Conservation (phyloP, 345 rosid species). For the Eucalyptus fibrosa region DNA sequence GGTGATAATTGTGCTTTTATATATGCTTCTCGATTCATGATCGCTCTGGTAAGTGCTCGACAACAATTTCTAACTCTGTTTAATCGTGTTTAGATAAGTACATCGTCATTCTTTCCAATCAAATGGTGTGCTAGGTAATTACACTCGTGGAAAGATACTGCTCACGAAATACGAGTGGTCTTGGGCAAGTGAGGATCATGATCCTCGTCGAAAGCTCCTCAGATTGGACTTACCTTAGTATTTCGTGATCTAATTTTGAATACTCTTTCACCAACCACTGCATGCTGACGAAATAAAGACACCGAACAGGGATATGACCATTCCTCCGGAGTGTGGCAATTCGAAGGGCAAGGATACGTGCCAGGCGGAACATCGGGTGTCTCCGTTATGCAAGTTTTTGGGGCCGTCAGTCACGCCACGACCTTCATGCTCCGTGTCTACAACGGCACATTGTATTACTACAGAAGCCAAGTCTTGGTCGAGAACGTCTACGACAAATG, state of each 20-base stretch:
- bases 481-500: conserved; percentile 3
- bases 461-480: not conserved
- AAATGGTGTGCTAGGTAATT: not conserved
- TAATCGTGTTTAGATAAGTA: not conserved
- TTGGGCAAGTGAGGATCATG: not conserved
- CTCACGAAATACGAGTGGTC: not conserved
- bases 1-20: not conserved
- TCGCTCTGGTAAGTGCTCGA: not conserved
- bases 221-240: not conserved
- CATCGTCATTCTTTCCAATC: not conserved
- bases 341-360: conserved; percentile 23
- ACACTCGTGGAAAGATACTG: not conserved
- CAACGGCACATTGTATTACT: conserved; percentile 9
- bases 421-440: conserved; percentile 15
- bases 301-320: conserved; percentile 16
- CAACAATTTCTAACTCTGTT: not conserved
- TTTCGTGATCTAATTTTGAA: not conserved
- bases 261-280: not conserved
- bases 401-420: conserved; percentile 1
- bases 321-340: conserved; percentile 27
- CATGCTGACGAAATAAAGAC: not conserved
- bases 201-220: not conserved
- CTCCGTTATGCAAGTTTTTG: conserved; percentile 20
- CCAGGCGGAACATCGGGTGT: conserved; percentile 15
- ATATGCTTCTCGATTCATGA: not conserved